Conservation (phyloP, 371 early-diverging fungal genomes). For the Rhizomucor pusillus region DNA sequence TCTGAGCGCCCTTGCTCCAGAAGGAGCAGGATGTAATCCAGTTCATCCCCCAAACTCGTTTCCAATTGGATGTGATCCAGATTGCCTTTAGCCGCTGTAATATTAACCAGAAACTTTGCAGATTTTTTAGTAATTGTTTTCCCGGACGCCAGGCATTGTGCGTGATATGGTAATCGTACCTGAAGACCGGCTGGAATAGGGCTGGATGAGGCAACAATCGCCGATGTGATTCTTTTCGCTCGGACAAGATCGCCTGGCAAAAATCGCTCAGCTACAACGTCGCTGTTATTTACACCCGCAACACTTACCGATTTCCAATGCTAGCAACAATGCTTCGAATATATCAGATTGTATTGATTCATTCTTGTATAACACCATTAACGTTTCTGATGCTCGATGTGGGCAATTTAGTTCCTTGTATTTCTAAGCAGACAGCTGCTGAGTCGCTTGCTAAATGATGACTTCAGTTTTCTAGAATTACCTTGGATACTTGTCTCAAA, state of each 20-base stretch:
- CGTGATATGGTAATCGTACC: slow-evolving; percentile 3
- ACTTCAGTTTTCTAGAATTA: no score
- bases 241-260: slow-evolving; percentile 28
- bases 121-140: not conserved
- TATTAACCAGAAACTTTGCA: slow-evolving; percentile 6
- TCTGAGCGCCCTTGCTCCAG: not conserved
- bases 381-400: slow-evolving; percentile 12
- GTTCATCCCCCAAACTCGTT: not conserved
- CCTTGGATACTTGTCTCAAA: no score
- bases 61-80: slow-evolving; percentile 5
- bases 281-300: slow-evolving; percentile 8
- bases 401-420: not conserved
- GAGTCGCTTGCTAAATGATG: no score
- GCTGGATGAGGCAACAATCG: not conserved
- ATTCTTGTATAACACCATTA: slow-evolving; percentile 5
- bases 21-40: slow-evolving; percentile 5
- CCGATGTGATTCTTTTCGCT: slow-evolving; percentile 8
- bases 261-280: not conserved
- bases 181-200: slow-evolving; percentile 5
- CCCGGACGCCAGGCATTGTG: not conserved
- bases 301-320: slow-evolving; percentile 15
- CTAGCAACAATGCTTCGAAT: slow-evolving; percentile 20
- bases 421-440: no score
- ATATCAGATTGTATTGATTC: slow-evolving; percentile 8
- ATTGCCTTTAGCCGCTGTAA: slow-evolving; percentile 4